A percentile compares a stretch with the other conserved stretches of the same genome.
phyloP scores from a whole-genome alignment of 306 rosid species.

The Prunus mongolica region DNA sequence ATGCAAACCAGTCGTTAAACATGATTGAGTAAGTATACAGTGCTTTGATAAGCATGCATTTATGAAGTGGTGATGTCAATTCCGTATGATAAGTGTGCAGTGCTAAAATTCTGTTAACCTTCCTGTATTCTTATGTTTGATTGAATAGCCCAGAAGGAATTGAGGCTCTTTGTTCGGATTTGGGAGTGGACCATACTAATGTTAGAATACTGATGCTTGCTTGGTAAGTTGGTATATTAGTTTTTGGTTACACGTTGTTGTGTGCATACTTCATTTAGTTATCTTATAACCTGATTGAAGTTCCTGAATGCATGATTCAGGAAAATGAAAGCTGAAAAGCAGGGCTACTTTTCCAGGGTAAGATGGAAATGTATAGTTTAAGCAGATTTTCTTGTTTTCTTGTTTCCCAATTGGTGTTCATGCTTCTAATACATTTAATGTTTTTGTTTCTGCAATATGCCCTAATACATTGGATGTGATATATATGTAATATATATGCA shows the following conservation, averaged over 20 bases:
- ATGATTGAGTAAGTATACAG: slow-evolving; percentile 59
- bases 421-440: neutral
- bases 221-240: slow-evolving; percentile 35
- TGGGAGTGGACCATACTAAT: slow-evolving; percentile 57
- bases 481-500: neutral
- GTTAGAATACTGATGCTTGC: slow-evolving; percentile 65
- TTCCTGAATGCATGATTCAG: slow-evolving; percentile 32
- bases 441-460: neutral
- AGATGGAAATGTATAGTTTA: neutral
- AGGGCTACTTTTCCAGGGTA: slow-evolving; percentile 69
- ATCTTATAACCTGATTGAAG: slow-evolving; percentile 1
- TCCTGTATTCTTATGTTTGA: neutral
- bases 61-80: neutral
- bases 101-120: neutral
- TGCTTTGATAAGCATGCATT: neutral
- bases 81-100: neutral
- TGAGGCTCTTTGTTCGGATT: slow-evolving; percentile 51
- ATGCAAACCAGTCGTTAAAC: slow-evolving; percentile 38
- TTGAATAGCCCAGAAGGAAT: slow-evolving; percentile 71
- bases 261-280: neutral
- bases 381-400: neutral
- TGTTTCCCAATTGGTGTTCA: neutral
- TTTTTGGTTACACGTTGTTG: neutral
- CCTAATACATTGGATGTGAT: neutral
- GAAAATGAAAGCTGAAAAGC: slow-evolving; percentile 70